Base-by-base conservation (phyloP, 306 rosid genomes). In the Lathyrus aphaca region DNA sequence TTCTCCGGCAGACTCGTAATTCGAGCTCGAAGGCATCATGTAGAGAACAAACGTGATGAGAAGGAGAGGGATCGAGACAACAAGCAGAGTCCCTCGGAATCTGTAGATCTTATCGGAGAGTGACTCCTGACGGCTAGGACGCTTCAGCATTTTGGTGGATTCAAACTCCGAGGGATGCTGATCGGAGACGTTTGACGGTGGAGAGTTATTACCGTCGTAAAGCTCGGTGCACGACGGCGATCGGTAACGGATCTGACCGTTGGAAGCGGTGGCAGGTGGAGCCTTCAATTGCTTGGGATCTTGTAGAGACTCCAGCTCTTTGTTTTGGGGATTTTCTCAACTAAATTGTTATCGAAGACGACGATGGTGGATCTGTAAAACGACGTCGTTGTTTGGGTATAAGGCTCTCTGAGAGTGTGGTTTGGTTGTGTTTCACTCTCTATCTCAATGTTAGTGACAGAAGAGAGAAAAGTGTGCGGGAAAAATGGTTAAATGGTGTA, bases 221-320 rank as follows among this genome's bases (percentile, higher is more conserved):
- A 95, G 96, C 54, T 95, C 99, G 8, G 97, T 81, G 55, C 97
- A 86, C 5, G 99, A 94, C 6, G 92, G 97, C 50, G 99, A 84
- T 86, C 99, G 85, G 81, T 91, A 94, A 5, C 97, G 97, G 96
- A 94, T 94, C 96, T 87, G 97, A 56, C 95, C 96, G 96, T 92
- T 89, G 45, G 82, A 39, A 13, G 87, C 21, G 72, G 91, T 58
- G 79, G 74, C 45, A 43, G 82, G 82, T 58, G 86, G 83, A 83
- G 85, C 87, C 92, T 89, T 85, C 75, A 76, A 73, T 51, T 85
- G 86, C 91, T 84, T 90, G 71, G 86, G 44, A 77, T 90, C 97
- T 79, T 83, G 95, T 65, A 79, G 73, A 68, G 96, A 81, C 87
- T 94, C 98, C 98, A 94, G 98, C 82, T 83, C 86, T 79, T 17